These are phyloP conservation scores for Gliomastix tumulicola DNA, from an alignment of 2,329 filamentous ascomycete species.

Conservation along the genomic window DNA sequence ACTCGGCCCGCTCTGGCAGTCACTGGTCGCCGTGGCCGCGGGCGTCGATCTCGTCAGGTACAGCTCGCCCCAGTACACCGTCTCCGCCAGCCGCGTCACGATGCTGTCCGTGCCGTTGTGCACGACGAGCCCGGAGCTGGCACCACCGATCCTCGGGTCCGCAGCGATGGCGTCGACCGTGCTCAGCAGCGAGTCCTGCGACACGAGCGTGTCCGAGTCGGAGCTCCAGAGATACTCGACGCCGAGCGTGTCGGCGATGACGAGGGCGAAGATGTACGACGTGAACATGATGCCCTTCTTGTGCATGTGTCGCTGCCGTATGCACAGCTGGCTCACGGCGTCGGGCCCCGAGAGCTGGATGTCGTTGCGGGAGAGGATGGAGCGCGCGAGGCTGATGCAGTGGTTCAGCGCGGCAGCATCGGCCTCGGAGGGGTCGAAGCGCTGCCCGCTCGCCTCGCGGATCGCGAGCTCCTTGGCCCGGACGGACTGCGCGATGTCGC, in stretches of 20 bases:
- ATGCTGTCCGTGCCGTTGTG: slow-evolving; percentile 12
- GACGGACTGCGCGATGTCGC: slow-evolving; percentile 11
- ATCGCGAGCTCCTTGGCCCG: slow-evolving; percentile 8
- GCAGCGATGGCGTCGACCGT: slow-evolving; percentile 11
- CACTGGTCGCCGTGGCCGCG: slow-evolving; percentile 13
- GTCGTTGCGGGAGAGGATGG: slow-evolving; percentile 9
- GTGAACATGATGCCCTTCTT: slow-evolving; percentile 18
- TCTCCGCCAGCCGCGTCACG: slow-evolving; percentile 11
- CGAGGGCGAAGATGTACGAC: slow-evolving; percentile 13
- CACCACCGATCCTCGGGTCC: slow-evolving; percentile 12
- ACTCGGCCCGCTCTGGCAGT: slow-evolving; percentile 15
- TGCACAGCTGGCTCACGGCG: slow-evolving; percentile 10
- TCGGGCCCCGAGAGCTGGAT: slow-evolving; percentile 8
- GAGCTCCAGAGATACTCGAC: slow-evolving; percentile 16
- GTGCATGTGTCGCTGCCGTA: slow-evolving; percentile 14
- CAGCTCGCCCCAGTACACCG: slow-evolving; percentile 16
- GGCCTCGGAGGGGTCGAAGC: slow-evolving; percentile 7
- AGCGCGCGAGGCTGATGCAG: slow-evolving; percentile 12
- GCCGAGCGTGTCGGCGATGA: slow-evolving; percentile 13
- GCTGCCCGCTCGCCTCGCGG: slow-evolving; percentile 5
- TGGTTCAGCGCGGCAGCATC: slow-evolving; percentile 10
- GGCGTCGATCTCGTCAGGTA: slow-evolving; percentile 14
- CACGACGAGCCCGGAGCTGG: slow-evolving; percentile 13
- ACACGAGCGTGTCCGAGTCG: slow-evolving; percentile 14
- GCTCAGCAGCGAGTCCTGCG: slow-evolving; percentile 9